Conservation (phyloP, 371 early-diverging fungal species). For the Zopfochytrium polystomum region DNA sequence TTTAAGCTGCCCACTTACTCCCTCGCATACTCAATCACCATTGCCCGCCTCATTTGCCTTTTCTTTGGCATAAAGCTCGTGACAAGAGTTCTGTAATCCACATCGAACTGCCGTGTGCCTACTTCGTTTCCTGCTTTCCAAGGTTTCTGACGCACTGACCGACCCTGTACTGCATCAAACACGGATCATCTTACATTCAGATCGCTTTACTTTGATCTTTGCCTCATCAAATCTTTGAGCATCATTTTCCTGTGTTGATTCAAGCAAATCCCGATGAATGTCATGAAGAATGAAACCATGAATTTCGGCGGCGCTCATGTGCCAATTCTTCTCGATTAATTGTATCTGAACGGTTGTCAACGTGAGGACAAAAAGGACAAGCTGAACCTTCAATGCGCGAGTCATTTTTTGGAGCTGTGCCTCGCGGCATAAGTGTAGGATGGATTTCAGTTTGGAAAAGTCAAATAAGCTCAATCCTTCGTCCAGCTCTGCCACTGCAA, state of each 20-base stretch:
- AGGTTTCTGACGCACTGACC: background rate
- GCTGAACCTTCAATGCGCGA: slow-evolving; percentile 24
- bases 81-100: slow-evolving; percentile 42
- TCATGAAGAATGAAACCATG: slow-evolving; percentile 38
- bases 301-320: slow-evolving; percentile 42
- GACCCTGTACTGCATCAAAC: slow-evolving; percentile 1
- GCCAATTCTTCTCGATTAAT: slow-evolving; percentile 42
- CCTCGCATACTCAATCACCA: slow-evolving; percentile 43
- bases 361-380: background rate
- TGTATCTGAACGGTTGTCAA: slow-evolving; percentile 30
- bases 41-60: slow-evolving; percentile 41
- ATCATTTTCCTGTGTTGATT: slow-evolving; percentile 32
- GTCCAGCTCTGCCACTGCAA: slow-evolving; percentile 48
- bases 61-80: slow-evolving; percentile 41
- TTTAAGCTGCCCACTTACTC: slow-evolving; percentile 22
- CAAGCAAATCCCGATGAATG: slow-evolving; percentile 24
- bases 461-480: slow-evolving; percentile 27
- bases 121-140: slow-evolving; percentile 8
- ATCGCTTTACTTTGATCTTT: slow-evolving; percentile 14
- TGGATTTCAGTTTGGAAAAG: slow-evolving; percentile 20
- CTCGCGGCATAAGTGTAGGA: slow-evolving; percentile 12
- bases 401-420: slow-evolving; percentile 11
- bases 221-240: slow-evolving; percentile 13
- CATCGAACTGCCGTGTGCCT: slow-evolving; percentile 30
- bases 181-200: background rate